Evolutionary conservation across 2,329 filamentous ascomycete species (phyloP), one percentile per base, ranked within the genome.

Genomic region (Tothia fuscella): DNA sequence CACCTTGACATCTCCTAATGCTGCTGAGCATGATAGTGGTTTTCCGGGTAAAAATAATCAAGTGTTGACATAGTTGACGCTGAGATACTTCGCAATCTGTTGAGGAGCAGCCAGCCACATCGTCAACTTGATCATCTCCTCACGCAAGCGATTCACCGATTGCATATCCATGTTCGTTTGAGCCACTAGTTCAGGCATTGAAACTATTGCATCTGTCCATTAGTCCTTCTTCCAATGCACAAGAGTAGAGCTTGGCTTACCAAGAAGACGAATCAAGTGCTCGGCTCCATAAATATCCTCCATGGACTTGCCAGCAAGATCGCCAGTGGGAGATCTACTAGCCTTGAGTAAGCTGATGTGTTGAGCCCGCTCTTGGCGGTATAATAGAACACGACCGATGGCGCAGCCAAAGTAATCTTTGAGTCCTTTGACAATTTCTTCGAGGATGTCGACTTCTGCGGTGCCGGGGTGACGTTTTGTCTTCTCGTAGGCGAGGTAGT

Each of bases 121-220:
- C 9, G 81, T 85, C 61, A 98, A 80, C 61, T 87, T 89, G 50
- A 76, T 73, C 13, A 98, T 72, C 59, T 98, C 91, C 53, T 95
- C 86, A 10, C 87, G 80, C 20, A 96, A 75, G 35, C 87, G 82
- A 47, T 80, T 82, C 31, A 94, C 85, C 2, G 87, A 88, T 58
- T 93, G 87, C 41, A 81, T 72, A 55, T 96, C 91, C 87, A 98
- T 94, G 63, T 96, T 96, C 40, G 91, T 98, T 59, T 98, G 91
- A 3, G 88, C 88, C 47, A 96, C 79, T 30, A 96, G 77, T 57
- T 98, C 91, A 1, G 91, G 89, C 51, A 96, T 78, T 1, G 82
- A 82, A 3, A 93, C 89, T 94, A 32, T 42, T 30, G 14, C 31
- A 44, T 40, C 4, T n/a, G 9, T 31, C 40, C 20, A 33, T 33